Percentiles rank a stretch among this genome's conserved stretches.
These are phyloP conservation scores for Botryotinia globosa DNA, from an alignment of 2,329 filamentous ascomycete genomes.

Conservation along the genomic window DNA sequence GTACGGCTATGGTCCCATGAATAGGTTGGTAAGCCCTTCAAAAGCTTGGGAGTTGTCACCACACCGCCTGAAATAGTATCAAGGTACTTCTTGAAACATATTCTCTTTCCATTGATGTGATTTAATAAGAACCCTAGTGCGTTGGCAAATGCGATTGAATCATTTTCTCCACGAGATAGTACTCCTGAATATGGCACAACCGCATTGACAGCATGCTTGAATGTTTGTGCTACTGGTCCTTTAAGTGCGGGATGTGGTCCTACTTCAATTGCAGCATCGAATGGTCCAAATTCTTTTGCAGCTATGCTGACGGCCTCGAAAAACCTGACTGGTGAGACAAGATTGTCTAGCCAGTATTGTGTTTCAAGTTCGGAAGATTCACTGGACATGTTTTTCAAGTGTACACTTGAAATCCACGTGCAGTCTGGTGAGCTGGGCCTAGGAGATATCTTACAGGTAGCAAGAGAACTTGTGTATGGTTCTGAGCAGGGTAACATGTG, in stretches of 20 bases:
- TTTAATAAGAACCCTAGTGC: neutral
- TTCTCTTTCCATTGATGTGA: neutral
- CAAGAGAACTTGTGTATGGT: slow-evolving; percentile 21
- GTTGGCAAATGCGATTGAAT: neutral
- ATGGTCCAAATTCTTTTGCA: neutral
- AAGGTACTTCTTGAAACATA: slow-evolving; percentile 12
- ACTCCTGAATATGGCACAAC: slow-evolving; percentile 2
- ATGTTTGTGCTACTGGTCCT: slow-evolving; percentile 15
- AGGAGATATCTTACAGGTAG: slow-evolving; percentile 33
- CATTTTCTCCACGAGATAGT: slow-evolving; percentile 16
- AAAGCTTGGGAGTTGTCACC: slow-evolving; percentile 4
- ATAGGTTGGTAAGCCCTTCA: slow-evolving; percentile 50
- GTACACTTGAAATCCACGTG: slow-evolving; percentile 43
- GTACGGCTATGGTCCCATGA: slow-evolving; percentile 51
- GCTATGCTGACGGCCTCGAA: slow-evolving; percentile 1
- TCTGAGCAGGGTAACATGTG: slow-evolving; percentile 30
- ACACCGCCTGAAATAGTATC: neutral
- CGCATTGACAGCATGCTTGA: neutral
- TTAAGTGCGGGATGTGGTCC: slow-evolving; percentile 24
- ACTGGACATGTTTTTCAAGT: slow-evolving; percentile 25
- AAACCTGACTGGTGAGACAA: slow-evolving; percentile 46
- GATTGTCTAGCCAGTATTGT: slow-evolving; percentile 47
- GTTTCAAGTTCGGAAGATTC: slow-evolving; percentile 29
- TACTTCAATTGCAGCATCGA: slow-evolving; percentile 20
- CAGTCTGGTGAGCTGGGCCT: neutral